phyloP scores from a whole-genome alignment of 2,329 filamentous ascomycete species.

The Trichoderma sp. region DNA sequence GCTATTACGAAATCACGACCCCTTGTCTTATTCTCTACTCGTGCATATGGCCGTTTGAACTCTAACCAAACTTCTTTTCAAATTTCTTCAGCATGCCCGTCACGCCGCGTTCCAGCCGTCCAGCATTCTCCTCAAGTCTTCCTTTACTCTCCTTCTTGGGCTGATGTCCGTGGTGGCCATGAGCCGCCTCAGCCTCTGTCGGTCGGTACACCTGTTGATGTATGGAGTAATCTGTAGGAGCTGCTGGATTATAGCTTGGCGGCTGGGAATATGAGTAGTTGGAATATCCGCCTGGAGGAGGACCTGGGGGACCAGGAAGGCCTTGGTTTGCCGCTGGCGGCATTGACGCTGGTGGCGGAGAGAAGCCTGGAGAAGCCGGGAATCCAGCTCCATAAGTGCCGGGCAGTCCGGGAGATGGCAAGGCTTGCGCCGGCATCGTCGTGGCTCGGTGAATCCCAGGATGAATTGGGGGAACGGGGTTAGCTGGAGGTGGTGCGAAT shows the following conservation, averaged over 20 bases:
- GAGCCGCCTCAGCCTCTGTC: constrained; percentile 62
- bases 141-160: constrained; percentile 52
- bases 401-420: constrained; percentile 46
- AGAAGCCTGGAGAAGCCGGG: constrained; percentile 50
- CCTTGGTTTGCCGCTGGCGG: constrained; percentile 44
- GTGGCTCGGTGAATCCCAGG: constrained; percentile 52
- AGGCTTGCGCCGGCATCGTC: constrained; percentile 53
- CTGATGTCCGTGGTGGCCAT: constrained; percentile 45
- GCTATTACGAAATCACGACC: constrained; percentile 9
- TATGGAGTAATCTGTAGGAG: constrained; percentile 56
- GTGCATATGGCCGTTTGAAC: background rate
- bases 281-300: constrained; percentile 60
- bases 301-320: constrained; percentile 45
- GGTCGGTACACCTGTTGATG: constrained; percentile 74
- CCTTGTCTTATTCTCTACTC: background rate
- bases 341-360: constrained; percentile 43
- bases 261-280: constrained; percentile 53
- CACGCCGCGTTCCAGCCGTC: constrained; percentile 70
- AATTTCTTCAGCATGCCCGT: constrained; percentile 75
- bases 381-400: constrained; percentile 53
- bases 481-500: constrained; percentile 44
- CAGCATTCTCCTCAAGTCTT: constrained; percentile 67
- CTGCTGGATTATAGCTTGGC: constrained; percentile 35
- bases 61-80: constrained; percentile 71
- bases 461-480: constrained; percentile 51